phyloP scores from a whole-genome alignment of 148 eudicot genomes.

The Cornus controversa region DNA sequence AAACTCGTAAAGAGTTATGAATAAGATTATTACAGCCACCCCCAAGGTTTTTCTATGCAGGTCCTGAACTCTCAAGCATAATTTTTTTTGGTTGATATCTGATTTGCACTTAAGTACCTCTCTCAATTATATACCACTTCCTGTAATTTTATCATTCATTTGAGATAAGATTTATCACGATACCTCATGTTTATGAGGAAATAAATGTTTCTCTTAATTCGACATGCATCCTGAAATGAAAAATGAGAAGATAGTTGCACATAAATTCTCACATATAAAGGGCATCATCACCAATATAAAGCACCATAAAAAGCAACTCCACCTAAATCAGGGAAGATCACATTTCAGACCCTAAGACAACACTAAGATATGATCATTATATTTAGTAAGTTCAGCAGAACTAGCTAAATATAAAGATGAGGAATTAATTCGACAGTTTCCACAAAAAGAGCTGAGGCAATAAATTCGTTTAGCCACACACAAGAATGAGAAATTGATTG shows the following conservation, averaged over 20 bases:
- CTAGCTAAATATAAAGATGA: neutral
- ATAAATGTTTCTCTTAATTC: neutral
- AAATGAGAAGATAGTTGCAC: neutral
- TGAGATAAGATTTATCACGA: neutral
- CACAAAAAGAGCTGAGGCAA: neutral
- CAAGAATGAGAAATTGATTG: neutral
- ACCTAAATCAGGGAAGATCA: neutral
- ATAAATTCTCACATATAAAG: neutral
- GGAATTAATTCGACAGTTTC: neutral
- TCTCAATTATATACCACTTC: neutral
- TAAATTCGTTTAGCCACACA: neutral
- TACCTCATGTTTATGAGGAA: neutral
- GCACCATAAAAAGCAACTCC: neutral
- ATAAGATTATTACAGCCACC: neutral
- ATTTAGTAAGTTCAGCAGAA: neutral
- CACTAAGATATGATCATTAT: neutral
- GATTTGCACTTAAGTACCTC: neutral
- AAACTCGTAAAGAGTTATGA: neutral
- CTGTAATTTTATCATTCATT: neutral
- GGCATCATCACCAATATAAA: neutral
- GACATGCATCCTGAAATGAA: neutral
- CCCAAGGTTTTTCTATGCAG: neutral
- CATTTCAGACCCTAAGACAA: constrained; percentile 1
- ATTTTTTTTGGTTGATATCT: neutral
- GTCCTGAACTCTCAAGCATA: neutral